Base-by-base conservation (phyloP, 192 early-diverging fungal species). In the Mortierella antarctica region DNA sequence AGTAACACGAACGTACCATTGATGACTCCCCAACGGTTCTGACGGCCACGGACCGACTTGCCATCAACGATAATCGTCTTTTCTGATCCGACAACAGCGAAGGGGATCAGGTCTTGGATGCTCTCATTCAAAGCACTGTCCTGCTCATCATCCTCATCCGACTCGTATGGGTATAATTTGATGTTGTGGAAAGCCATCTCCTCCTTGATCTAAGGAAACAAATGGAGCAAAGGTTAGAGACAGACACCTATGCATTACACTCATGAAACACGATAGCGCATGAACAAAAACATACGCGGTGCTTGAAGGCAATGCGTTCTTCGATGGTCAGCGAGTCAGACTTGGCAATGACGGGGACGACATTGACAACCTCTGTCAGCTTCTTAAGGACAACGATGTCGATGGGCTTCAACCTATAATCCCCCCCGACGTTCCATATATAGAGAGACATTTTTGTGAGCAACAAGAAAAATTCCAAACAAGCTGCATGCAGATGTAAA, bases 141-240 rank as follows among this genome's bases (percentile, higher is more conserved):
- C 80, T 95, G 90, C 45, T 92, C 92, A 62, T 93, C 89, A 80
- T 97, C 95, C 73, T 91, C 93, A 50, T 96, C 95, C 73, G 88
- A 91, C 63, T 90, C 84, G 71, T 94, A 97, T 52, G 97, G 97
- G 89, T 95, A 99, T 66, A 91, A 78, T 23, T 89, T 71, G 79
- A 99, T 97, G 71, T 94, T 93, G 88, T 99, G 96, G 90, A 94
- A 96, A 62, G 88, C 91, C 85, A 99, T 89, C 84, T 94, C 94
- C 60, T 91, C 92, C 88, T 94, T 94, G 80, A 95, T 94, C 88
- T 90, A 73, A 61, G 57, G 13, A 2, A 46, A n/a, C 53, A 18
- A 1, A 73, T 41, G 40, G 49, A n/a, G 23, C 39, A 45, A 12
- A 56, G 21, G 42, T 55, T 7, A 55, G 9, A 59, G 12, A 57